Evolutionary conservation across 129 eudicot species (phyloP), one percentile per base, ranked within the genome.

Genomic region (Scalesia atractyloides): DNA sequence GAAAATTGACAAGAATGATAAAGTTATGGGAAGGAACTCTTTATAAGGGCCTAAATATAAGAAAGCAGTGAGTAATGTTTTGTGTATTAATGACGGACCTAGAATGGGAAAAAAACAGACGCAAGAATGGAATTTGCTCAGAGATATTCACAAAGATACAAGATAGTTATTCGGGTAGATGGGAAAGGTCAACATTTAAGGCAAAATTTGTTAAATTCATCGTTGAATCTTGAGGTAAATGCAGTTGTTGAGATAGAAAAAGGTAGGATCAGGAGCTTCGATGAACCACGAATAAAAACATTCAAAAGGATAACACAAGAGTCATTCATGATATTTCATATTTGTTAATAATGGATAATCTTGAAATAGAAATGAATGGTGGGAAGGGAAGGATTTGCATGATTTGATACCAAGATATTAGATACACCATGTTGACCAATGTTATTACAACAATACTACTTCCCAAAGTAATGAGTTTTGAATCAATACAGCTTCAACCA

Each of bases 301-400:
- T 89, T 92, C 73, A 92, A 92, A 80, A 86, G 97, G 70, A 89
- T 92, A 12, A 92, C 86, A 75, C 66, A 91, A 41, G 94, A 92
- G 73, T 70, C 89, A 14, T 89, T 78, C 77, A 89, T 15, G 96
- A 92, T 58, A 83, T 83, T 85, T 94, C 97, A 0, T 92, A 89
- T 74, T 63, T 92, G 58, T 47, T 92, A 18, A 85, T 92, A 13
- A 89, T 92, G 2, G 94, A 89, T 68, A 85, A 92, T 70, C 91
- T 92, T 2, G 96, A 92, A 69, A 85, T 87, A 5, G 96, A 92
- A 87, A 86, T 53, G 96, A 92, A 75, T 92, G 96, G 97, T 92
- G 97, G 96, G 97, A 92, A 66, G 94, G 94, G 46, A 92, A 86
- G 69, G 96, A 87, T 69, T 77, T 92, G 17, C 94, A 89, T 46